Base-by-base conservation (phyloP, 257 asterid species). In the Ocimum tenuiflorum region DNA sequence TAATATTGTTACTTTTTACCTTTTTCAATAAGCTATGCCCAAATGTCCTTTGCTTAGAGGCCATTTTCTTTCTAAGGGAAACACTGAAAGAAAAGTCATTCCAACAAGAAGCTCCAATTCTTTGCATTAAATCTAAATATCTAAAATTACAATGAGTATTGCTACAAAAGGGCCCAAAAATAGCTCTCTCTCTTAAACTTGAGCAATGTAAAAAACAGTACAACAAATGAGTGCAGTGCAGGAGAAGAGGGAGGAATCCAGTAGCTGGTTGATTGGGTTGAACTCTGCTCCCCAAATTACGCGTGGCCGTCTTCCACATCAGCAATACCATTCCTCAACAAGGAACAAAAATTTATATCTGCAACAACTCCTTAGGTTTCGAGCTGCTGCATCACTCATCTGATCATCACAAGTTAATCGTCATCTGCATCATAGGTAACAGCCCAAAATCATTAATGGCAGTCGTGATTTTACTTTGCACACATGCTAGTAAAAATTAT, bases 51-150 rank as follows among this genome's bases (percentile, higher is more conserved):
- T 58, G 17, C 36, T 36, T 18, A 36, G 4, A 18, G 10, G 33
- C n/a, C 42, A 48, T 15, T 29, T 46, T 13, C 18, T 48, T 14
- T 60, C 29, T 59, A 19, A 13, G 15, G 3, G 27, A 29, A 39
- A 62, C 64, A 31, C n/a, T n/a, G n/a, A n/a, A n/a, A 46, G 14
- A 22, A 3, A 22, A n/a, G n/a, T n/a, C n/a, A n/a, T 23, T 47
- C 38, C 52, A 31, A 23, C 59, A 35, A 70, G 67, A 78, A 42
- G 72, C 63, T 51, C 52, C 50, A 57, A 45, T 59, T 54, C 55
- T 70, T 64, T 53, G 77, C 67, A 70, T 70, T 53, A 49, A 45
- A 60, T 59, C 73, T 63, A 63, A 55, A 12, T 55, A 38, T 57
- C 74, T 17, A 70, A 51, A 20, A 46, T 50, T 75, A 45, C 77